Percentiles rank a stretch among this genome's conserved stretches.
Conservation (phyloP, 2,329 filamentous ascomycete species). For the Arthrinium phaeospermum region DNA sequence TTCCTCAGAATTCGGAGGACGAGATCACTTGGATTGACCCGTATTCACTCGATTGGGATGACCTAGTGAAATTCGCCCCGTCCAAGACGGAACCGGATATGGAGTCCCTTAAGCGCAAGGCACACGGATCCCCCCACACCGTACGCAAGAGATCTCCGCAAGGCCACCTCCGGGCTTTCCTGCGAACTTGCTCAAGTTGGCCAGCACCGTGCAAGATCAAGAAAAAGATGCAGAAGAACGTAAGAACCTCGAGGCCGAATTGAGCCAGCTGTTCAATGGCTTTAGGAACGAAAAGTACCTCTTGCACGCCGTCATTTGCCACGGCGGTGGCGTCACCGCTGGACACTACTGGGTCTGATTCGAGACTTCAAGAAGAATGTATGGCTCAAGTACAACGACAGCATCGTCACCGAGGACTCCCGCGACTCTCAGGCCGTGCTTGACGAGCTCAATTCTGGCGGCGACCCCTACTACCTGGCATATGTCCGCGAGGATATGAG, state of each 20-base stretch:
- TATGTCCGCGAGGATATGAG: conserved; percentile 76
- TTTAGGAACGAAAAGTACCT: conserved; percentile 74
- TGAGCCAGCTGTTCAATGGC: conserved; percentile 63
- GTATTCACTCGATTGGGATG: neutral
- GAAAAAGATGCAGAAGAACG: conserved; percentile 44
- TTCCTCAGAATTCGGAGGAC: neutral
- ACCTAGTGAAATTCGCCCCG: neutral
- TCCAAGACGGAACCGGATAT: neutral
- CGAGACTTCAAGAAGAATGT: conserved; percentile 80
- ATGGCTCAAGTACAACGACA: conserved; percentile 96
- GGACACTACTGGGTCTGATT: conserved; percentile 99
- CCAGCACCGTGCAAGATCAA: conserved; percentile 42
- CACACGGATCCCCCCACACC: neutral
- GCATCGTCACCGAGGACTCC: conserved; percentile 72
- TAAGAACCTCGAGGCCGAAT: conserved; percentile 49
- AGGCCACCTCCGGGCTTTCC: neutral
- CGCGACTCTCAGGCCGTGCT: conserved; percentile 72
- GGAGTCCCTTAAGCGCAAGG: conserved; percentile 11
- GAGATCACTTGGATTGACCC: neutral
- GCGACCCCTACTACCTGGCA: conserved; percentile 83
- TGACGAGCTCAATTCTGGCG: conserved; percentile 66
- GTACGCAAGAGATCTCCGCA: neutral
- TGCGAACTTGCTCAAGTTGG: neutral
- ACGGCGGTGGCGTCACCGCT: conserved; percentile 73
- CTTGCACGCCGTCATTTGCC: conserved; percentile 92